Conservation (phyloP, 805 yeast genomes). For the Pichia occidentalis region DNA sequence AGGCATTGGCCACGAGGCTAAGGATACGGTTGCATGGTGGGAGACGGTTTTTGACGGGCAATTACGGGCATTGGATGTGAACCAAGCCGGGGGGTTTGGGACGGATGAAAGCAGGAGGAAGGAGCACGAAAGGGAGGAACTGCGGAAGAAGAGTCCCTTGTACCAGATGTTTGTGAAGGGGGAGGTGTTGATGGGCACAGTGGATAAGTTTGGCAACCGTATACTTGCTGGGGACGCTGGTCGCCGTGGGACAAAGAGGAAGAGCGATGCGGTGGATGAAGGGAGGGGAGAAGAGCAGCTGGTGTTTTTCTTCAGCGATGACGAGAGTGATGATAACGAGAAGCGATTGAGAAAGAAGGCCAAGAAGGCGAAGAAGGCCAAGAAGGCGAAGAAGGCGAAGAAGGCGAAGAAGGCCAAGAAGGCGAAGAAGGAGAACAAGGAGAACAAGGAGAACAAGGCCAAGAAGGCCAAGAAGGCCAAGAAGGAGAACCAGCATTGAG, state of each 20-base stretch:
- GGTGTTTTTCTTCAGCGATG: slow-evolving; percentile 19
- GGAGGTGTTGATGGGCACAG: slow-evolving; percentile 75
- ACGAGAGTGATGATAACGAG: slow-evolving; percentile 27
- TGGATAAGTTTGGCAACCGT: slow-evolving; percentile 22
- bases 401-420: slow-evolving; percentile 21
- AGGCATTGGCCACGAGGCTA: slow-evolving; percentile 77
- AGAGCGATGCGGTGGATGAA: slow-evolving; percentile 2
- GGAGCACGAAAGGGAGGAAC: slow-evolving; percentile 40
- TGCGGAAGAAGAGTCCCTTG: slow-evolving; percentile 49
- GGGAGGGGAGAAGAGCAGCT: slow-evolving; percentile 15
- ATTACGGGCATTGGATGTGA: slow-evolving; percentile 58
- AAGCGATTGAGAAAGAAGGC: slow-evolving; percentile 19
- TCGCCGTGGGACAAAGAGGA: slow-evolving; percentile 9
- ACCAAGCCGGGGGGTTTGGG: slow-evolving; percentile 1
- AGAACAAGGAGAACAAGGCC: slow-evolving; percentile 20
- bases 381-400: slow-evolving; percentile 23
- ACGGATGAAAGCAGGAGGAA: slow-evolving; percentile 32
- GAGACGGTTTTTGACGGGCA: slow-evolving; percentile 93
- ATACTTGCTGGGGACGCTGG: slow-evolving; percentile 7
- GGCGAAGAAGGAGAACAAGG: slow-evolving; percentile 17
- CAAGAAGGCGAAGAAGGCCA: slow-evolving; percentile 21
- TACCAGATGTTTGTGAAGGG: slow-evolving; percentile 86
- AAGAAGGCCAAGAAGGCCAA: slow-evolving; percentile 20
- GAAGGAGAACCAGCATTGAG: slow-evolving; percentile 9
- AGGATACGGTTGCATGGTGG: slow-evolving; percentile 94